Conservation (phyloP, 2,329 filamentous ascomycete genomes). For the Fusarium nodosum region DNA sequence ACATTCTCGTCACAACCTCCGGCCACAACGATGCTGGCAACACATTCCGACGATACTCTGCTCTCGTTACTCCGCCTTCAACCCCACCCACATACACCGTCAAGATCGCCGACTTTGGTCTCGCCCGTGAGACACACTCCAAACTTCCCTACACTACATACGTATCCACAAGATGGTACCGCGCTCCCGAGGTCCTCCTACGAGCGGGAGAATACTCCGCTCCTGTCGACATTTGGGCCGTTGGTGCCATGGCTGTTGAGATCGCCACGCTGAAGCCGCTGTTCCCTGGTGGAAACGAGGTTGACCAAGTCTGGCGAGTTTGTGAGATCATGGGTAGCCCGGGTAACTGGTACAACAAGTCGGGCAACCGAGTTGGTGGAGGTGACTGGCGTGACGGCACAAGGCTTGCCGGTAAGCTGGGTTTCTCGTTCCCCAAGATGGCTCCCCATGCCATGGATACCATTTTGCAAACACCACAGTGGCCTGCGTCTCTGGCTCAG, state of each 20-base stretch:
- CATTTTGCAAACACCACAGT: constrained; percentile 89
- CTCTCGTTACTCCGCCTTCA: constrained; percentile 92
- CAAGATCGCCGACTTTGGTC: constrained; percentile 98
- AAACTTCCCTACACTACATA: constrained; percentile 98
- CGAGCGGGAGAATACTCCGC: constrained; percentile 97
- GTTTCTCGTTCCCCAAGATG: constrained; percentile 99
- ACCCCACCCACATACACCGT: constrained; percentile 95
- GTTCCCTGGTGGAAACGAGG: constrained; percentile 97
- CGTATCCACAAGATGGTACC: constrained; percentile 98
- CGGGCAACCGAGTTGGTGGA: constrained; percentile 86
- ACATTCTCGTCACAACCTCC: constrained; percentile 96
- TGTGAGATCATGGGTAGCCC: constrained; percentile 99
- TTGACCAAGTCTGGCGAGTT: constrained; percentile 98
- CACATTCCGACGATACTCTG: constrained; percentile 92
- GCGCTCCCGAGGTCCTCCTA: constrained; percentile 92
- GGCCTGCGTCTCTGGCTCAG: constrained; percentile 87
- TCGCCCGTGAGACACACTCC: constrained; percentile 97
- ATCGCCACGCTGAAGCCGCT: constrained; percentile 96
- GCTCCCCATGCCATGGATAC: constrained; percentile 96
- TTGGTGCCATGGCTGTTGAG: constrained; percentile 98
- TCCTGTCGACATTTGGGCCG: constrained; percentile 97
- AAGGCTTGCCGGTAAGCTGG: constrained; percentile 91
- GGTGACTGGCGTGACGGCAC: constrained; percentile 98
- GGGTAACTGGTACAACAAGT: constrained; percentile 97
- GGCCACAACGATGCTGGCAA: constrained; percentile 84